phyloP scores from a whole-genome alignment of 2,329 filamentous ascomycete genomes.

The Neopestalotiopsis sp. region DNA sequence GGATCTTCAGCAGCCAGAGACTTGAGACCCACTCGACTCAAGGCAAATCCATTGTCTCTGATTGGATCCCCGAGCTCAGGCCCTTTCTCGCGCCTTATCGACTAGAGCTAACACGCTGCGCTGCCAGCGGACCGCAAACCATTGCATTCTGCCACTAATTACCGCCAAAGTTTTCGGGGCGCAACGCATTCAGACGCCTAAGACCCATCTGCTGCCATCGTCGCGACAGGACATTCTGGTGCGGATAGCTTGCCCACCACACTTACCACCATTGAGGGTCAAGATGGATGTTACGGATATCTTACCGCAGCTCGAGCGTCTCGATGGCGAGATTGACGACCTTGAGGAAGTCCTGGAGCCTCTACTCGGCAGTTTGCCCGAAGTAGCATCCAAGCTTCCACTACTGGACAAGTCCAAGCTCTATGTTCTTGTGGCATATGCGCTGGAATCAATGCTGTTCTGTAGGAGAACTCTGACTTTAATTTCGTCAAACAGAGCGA shows the following conservation, averaged over 20 bases:
- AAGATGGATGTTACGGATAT: slow-evolving; percentile 61
- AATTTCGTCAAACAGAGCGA: not conserved
- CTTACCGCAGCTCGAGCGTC: slow-evolving; percentile 70
- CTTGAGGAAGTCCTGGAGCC: slow-evolving; percentile 77
- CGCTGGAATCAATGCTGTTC: slow-evolving; percentile 89
- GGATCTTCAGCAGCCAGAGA: slow-evolving; percentile 12
- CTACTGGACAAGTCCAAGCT: slow-evolving; percentile 96
- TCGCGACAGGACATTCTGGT: not conserved
- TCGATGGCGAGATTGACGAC: slow-evolving; percentile 79
- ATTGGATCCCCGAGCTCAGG: not conserved
- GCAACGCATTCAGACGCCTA: not conserved
- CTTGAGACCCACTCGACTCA: not conserved
- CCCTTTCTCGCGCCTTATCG: not conserved
- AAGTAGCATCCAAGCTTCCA: slow-evolving; percentile 77
- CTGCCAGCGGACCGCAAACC: not conserved
- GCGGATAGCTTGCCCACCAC: not conserved
- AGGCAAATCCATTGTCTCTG: not conserved
- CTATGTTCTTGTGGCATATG: slow-evolving; percentile 85
- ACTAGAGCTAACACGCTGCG: not conserved
- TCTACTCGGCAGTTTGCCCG: slow-evolving; percentile 70
- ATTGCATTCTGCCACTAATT: slow-evolving; percentile 29
- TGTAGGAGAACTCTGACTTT: slow-evolving; percentile 54
- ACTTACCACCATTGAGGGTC: not conserved
- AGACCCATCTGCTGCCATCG: not conserved
- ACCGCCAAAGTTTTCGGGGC: slow-evolving; percentile 32